phyloP scores from a whole-genome alignment of 176 grass and related monocot genomes.

The Luzula sylvatica region DNA sequence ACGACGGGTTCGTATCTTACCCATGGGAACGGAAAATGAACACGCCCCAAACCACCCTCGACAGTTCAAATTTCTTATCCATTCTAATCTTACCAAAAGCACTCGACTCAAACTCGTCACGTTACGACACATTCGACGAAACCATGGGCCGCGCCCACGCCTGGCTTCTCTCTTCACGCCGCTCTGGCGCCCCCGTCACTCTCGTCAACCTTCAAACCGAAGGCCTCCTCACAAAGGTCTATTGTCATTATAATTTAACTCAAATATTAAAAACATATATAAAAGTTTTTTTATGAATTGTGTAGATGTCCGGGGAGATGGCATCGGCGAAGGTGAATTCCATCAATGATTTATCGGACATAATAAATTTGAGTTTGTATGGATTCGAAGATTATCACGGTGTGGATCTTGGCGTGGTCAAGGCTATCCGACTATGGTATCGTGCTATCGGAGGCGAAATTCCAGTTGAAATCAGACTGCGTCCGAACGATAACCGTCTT shows the following conservation, averaged over 20 bases:
- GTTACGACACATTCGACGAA: slow-evolving; percentile 51
- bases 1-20: slow-evolving; percentile 61
- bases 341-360: slow-evolving; percentile 43
- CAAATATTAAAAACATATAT: too few species aligned
- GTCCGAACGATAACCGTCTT: slow-evolving; percentile 52
- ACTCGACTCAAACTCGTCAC: slow-evolving; percentile 32
- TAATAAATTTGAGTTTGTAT: slow-evolving; percentile 54
- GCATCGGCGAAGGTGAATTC: slow-evolving; percentile 64
- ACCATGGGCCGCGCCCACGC: slow-evolving; percentile 47
- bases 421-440: slow-evolving; percentile 72
- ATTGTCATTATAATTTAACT: neutral
- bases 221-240: slow-evolving; percentile 74
- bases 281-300: slow-evolving; percentile 5
- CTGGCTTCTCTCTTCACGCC: slow-evolving; percentile 50
- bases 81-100: slow-evolving; percentile 60
- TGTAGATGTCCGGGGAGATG: slow-evolving; percentile 69
- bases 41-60: neutral
- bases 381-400: slow-evolving; percentile 87
- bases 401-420: slow-evolving; percentile 70
- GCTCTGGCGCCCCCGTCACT: slow-evolving; percentile 40
- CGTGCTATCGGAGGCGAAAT: slow-evolving; percentile 44
- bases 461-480: slow-evolving; percentile 46
- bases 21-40: slow-evolving; percentile 69
- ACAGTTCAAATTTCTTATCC: slow-evolving; percentile 33
- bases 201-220: slow-evolving; percentile 62